Evolutionary conservation across 371 early-diverging fungal species (phyloP).

Genomic region (Syncephalis plumigaleata): DNA sequence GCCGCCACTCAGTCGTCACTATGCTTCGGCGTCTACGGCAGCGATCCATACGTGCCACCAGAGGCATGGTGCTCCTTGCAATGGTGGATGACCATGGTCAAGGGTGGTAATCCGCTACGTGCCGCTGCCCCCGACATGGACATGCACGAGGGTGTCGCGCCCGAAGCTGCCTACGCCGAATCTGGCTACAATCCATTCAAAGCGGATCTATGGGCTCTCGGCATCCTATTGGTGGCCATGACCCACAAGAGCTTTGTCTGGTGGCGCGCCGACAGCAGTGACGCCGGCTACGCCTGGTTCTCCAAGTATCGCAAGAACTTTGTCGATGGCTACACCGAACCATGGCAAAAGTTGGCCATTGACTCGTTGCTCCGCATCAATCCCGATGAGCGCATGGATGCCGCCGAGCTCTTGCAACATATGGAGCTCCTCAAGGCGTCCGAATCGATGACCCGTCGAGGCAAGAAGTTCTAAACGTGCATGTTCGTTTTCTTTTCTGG

Average conservation of each 20-base stretch:
- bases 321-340: too few species aligned
- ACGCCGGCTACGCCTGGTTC: conserved; percentile 5
- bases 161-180: conserved; percentile 19
- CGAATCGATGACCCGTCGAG: too few species aligned
- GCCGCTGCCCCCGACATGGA: too few species aligned
- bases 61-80: conserved; percentile 15
- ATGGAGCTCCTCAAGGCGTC: too few species aligned
- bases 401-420: too few species aligned
- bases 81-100: conserved; percentile 1
- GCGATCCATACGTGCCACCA: conserved; percentile 33
- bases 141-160: neutral
- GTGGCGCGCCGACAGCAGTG: conserved; percentile 18
- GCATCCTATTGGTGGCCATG: conserved; percentile 23
- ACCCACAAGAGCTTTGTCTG: conserved; percentile 19
- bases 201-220: conserved; percentile 31
- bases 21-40: conserved; percentile 19
- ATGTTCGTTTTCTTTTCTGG: too few species aligned
- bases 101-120: neutral
- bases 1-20: neutral
- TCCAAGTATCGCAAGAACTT: neutral
- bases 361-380: too few species aligned
- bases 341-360: too few species aligned
- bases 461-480: too few species aligned
- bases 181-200: conserved; percentile 21
- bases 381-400: too few species aligned